Evolutionary conservation across 23 red algal species (phyloP).

Genomic region (Cyanidiococcus yangmingshanensis): DNA sequence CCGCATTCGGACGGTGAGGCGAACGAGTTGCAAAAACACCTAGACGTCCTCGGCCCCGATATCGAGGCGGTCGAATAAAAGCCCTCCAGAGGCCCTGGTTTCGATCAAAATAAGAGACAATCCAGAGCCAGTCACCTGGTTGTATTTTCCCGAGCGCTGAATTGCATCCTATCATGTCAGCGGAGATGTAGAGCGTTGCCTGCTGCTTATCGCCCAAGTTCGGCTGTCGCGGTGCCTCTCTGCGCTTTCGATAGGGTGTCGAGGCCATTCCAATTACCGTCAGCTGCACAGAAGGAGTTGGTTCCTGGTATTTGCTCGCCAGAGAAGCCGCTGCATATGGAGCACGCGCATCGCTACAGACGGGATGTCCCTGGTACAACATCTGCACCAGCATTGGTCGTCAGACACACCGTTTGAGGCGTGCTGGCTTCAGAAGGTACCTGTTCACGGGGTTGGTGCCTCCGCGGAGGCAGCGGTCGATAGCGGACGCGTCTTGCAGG

Average conservation of each 20-base stretch:
- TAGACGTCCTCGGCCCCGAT: background rate
- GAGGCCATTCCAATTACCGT: background rate
- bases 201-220: background rate
- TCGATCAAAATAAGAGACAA: background rate
- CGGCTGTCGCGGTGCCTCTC: slow-evolving; percentile 3
- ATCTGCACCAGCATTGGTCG: background rate
- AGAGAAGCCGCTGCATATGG: background rate
- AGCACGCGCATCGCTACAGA: background rate
- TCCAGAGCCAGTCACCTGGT: background rate
- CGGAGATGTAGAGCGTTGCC: background rate
- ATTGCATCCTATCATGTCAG: background rate
- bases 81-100: background rate
- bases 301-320: background rate
- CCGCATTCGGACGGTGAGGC: slow-evolving; percentile 1
- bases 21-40: background rate
- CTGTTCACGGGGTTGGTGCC: no score
- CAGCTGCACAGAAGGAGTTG: background rate
- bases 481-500: background rate
- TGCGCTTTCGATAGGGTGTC: background rate
- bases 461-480: background rate
- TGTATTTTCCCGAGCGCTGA: background rate
- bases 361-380: background rate
- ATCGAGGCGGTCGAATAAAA: background rate
- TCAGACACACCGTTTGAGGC: background rate
- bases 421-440: background rate